Evolutionary conservation across 495 filamentous ascomycete genomes (phyloP).

Genomic region (Xylaria nigripes): DNA sequence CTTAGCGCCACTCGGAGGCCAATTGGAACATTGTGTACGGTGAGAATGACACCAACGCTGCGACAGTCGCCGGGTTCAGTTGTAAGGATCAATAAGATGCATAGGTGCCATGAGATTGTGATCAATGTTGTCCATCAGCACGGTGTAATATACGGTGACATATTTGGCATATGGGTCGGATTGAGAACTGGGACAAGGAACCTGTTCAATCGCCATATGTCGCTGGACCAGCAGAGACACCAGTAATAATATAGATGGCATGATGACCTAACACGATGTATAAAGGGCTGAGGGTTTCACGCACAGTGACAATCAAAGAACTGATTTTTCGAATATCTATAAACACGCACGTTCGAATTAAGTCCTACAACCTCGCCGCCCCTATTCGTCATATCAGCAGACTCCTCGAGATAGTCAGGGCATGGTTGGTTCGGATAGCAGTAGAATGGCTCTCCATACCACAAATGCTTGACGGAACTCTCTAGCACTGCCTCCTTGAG

Average conservation of each 20-base stretch:
- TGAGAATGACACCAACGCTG: too few species aligned
- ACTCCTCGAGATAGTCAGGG: background rate
- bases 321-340: conserved; percentile 80
- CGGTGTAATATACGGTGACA: too few species aligned
- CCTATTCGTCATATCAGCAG: conserved; percentile 41
- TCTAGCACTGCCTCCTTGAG: conserved; percentile 42
- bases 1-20: background rate
- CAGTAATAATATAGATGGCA: background rate
- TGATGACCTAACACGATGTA: background rate
- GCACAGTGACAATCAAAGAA: conserved; percentile 85
- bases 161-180: too few species aligned
- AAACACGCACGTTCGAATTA: conserved; percentile 84
- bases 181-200: background rate
- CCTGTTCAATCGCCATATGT: too few species aligned
- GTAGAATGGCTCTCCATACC: conserved; percentile 18
- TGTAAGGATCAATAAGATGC: too few species aligned
- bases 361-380: conserved; percentile 78
- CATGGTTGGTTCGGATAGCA: conserved; percentile 2
- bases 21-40: too few species aligned
- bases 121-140: too few species aligned
- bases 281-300: background rate
- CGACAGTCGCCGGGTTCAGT: too few species aligned
- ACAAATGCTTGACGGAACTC: conserved; percentile 23
- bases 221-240: too few species aligned
- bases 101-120: too few species aligned